Percentiles rank a stretch among this genome's conserved stretches.
Evolutionary conservation across 2,329 filamentous ascomycete species (phyloP).

Genomic region (Phialocephala subalpina): DNA sequence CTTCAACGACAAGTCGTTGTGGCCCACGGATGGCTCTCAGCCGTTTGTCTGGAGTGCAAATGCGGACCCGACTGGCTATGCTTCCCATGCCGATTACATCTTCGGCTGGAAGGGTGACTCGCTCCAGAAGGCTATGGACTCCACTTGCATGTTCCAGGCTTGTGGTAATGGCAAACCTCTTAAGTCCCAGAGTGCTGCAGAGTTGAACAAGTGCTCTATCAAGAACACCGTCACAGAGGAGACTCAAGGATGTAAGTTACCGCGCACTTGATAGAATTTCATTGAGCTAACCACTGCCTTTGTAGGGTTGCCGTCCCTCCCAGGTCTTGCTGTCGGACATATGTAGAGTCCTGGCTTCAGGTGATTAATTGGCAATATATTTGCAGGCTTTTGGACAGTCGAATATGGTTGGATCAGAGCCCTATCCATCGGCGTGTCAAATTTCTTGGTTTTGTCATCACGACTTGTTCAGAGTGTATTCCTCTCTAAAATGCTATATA

Average conservation of each 20-base stretch:
- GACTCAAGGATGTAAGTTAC: slow-evolving; percentile 24
- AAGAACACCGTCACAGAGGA: slow-evolving; percentile 21
- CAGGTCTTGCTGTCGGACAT: too few relatives aligned
- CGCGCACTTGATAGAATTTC: too few relatives aligned
- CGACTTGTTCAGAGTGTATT: too few relatives aligned
- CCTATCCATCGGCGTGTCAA: too few relatives aligned
- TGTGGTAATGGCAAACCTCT: slow-evolving; percentile 24
- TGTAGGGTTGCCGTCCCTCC: too few relatives aligned
- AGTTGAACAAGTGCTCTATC: slow-evolving; percentile 24
- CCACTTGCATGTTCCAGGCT: slow-evolving; percentile 44
- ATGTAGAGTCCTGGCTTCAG: too few relatives aligned
- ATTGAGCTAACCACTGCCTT: too few relatives aligned
- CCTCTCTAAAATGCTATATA: too few relatives aligned
- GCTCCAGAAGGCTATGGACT: slow-evolving; percentile 58
- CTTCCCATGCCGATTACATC: slow-evolving; percentile 64
- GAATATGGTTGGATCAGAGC: too few relatives aligned
- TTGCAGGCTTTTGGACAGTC: too few relatives aligned
- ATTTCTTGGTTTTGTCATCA: too few relatives aligned
- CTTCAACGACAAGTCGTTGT: slow-evolving; percentile 29
- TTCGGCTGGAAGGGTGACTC: slow-evolving; percentile 62
- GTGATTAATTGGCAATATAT: too few relatives aligned
- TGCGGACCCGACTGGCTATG: slow-evolving; percentile 54
- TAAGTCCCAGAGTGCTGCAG: slow-evolving; percentile 19
- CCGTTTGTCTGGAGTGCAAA: slow-evolving; percentile 20
- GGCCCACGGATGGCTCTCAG: slow-evolving; percentile 21